These are phyloP conservation scores for Tritrichomonas musculus DNA, from an alignment of 208 protist species.

Conservation along the genomic window DNA sequence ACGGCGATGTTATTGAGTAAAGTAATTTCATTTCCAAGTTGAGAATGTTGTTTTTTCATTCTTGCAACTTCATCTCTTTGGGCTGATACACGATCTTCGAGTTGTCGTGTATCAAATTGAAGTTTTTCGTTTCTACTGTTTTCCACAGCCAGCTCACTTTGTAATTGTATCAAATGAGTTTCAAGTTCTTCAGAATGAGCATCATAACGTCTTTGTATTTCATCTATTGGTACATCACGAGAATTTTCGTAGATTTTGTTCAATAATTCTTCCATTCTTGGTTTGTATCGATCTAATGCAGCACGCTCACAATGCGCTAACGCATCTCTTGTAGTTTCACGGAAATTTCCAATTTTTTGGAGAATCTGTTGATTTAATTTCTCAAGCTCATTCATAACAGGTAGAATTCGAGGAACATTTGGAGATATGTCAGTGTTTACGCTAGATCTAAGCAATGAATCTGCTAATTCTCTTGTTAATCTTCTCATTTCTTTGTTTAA, in stretches of 20 bases:
- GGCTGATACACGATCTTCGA: background rate
- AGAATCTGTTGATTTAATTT: slow-evolving; percentile 10
- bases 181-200: background rate
- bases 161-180: background rate
- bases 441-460: background rate
- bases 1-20: background rate
- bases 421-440: background rate
- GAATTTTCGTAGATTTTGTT: background rate
- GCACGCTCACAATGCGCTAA: background rate
- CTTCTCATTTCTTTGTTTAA: background rate
- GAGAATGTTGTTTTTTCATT: background rate
- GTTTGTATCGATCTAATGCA: background rate
- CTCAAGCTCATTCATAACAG: background rate
- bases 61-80: background rate
- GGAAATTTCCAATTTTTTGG: background rate
- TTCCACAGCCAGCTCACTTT: background rate
- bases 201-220: background rate
- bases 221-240: background rate
- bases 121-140: slow-evolving; percentile 1
- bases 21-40: background rate
- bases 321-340: background rate
- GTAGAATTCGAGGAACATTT: background rate
- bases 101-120: background rate
- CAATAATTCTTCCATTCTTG: background rate
- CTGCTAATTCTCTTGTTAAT: background rate